phyloP scores from a whole-genome alignment of 768 basidiomycete species.

The Crassisporium funariophilum region DNA sequence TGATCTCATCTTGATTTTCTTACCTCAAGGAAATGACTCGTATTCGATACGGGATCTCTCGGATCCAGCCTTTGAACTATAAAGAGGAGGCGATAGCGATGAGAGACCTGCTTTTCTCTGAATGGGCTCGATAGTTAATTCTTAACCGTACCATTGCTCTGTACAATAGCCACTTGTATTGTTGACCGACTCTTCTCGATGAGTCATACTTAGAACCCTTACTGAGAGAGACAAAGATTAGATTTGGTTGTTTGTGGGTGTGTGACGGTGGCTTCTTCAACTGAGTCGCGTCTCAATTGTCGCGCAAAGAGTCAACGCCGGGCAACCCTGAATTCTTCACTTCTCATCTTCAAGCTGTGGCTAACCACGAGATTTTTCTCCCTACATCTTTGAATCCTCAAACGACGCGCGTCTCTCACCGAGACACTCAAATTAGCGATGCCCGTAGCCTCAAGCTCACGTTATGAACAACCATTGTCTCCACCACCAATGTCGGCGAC shows the following conservation, averaged over 20 bases:
- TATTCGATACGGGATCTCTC: constrained; percentile 80
- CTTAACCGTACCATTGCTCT: constrained; percentile 1
- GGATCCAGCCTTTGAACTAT: constrained; percentile 67
- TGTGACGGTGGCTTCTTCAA: constrained; percentile 21
- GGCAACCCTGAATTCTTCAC: constrained; percentile 17
- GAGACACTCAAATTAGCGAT: no score
- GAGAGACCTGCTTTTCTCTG: constrained; percentile 57
- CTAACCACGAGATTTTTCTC: not conserved
- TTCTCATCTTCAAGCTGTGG: constrained; percentile 8
- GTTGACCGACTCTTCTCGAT: no score
- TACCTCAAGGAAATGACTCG: constrained; percentile 69
- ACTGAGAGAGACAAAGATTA: no score
- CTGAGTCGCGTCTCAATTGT: constrained; percentile 24
- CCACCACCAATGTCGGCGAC: constrained; percentile 25
- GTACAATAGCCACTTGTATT: constrained; percentile 5
- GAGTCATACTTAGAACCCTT: no score
- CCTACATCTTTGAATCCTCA: not conserved
- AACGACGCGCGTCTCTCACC: no score
- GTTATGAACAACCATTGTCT: constrained; percentile 24
- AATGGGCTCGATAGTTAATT: constrained; percentile 51
- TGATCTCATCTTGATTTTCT: not conserved
- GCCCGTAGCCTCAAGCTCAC: constrained; percentile 25
- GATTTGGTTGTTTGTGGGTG: constrained; percentile 22
- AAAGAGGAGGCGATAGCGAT: constrained; percentile 63
- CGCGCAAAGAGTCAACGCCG: constrained; percentile 16